Conservation (phyloP, 495 filamentous ascomycete species). For the Bathelium albidoporum region DNA sequence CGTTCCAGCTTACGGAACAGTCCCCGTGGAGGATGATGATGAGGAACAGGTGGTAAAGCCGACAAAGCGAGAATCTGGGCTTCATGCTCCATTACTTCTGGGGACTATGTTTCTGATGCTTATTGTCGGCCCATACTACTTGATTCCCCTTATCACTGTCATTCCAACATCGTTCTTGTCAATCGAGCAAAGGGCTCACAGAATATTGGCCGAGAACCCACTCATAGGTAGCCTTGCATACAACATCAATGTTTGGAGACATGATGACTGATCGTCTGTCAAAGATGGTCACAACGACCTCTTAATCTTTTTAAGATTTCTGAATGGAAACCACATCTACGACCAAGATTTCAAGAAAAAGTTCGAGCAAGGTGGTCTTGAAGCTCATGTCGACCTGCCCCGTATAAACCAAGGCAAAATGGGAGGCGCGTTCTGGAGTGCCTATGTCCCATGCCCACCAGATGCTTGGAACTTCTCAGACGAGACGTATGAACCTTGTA, state of each 20-base stretch:
- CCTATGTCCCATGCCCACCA: constrained; percentile 67
- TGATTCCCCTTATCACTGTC: not conserved
- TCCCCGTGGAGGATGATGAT: not conserved
- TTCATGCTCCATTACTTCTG: not conserved
- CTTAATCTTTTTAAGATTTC: constrained; percentile 56
- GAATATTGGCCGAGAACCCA: constrained; percentile 61
- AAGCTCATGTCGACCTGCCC: constrained; percentile 71
- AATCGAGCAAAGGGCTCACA: constrained; percentile 12
- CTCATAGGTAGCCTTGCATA: constrained; percentile 54
- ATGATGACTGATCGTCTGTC: not conserved
- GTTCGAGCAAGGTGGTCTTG: constrained; percentile 56
- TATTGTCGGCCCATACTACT: not conserved
- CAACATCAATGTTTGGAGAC: constrained; percentile 5
- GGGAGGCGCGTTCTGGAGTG: constrained; percentile 86
- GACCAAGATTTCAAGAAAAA: constrained; percentile 55
- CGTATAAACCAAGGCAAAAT: constrained; percentile 47
- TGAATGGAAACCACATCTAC: constrained; percentile 72
- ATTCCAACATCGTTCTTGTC: not conserved
- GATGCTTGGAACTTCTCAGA: constrained; percentile 63
- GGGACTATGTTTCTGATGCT: not conserved
- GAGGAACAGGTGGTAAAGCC: not conserved
- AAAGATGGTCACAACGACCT: constrained; percentile 91
- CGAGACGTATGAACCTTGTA: constrained; percentile 53
- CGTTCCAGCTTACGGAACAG: not conserved
- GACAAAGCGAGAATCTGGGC: not conserved